Base-by-base conservation (phyloP, 225 moss, liverwort and hornwort genomes). In the Physcomitrium patens region DNA sequence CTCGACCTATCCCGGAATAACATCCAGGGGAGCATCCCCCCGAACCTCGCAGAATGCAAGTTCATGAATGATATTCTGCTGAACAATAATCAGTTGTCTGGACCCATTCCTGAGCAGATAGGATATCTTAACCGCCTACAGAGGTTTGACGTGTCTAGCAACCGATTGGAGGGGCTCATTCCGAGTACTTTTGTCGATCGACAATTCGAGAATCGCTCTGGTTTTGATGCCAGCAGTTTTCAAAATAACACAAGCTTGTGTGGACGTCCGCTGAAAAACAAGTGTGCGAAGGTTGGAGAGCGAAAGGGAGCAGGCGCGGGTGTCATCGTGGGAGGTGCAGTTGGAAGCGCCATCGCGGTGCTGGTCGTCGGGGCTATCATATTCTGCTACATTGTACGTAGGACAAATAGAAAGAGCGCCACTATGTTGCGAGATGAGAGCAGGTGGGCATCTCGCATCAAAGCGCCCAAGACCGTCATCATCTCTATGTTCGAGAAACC, bases 81-180 rank as follows among this genome's bases (percentile, higher is more conserved):
- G 0, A 80, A 91, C 68, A 75, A 83, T 77, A 96, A 96, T 64
- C 81, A 80, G 44, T 73, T 96, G 8, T 78, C 85, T 0, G 96
- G 92, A 5, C 23, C 70, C 0, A 94, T 96, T 57, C 96, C 96
- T 0, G 83, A 63, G 5, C 83, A 85, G 28, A 78, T 96, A 43
- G 96, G 84, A 7, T 79, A 75, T 56, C 80, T 96, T 46, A 23
- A n/a, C 43, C 91, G 96, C 16, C 76, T 96, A 26, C 81, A 81
- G 65, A 52, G 79, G 16, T 86, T 96, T 27, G 84, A 96, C 48
- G 94, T 96, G 1, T 88, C 92, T 10, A 86, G 86, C 84, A 96
- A 96, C 64, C 73, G 78, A 22, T 79, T 96, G 0, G 79, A 76
- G 10, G 96, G 96, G 0, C 11, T 66, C 13, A 92, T 94, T 43